phyloP scores from a whole-genome alignment of 2,329 filamentous ascomycete genomes.

The Purpureocillium lavendulum region DNA sequence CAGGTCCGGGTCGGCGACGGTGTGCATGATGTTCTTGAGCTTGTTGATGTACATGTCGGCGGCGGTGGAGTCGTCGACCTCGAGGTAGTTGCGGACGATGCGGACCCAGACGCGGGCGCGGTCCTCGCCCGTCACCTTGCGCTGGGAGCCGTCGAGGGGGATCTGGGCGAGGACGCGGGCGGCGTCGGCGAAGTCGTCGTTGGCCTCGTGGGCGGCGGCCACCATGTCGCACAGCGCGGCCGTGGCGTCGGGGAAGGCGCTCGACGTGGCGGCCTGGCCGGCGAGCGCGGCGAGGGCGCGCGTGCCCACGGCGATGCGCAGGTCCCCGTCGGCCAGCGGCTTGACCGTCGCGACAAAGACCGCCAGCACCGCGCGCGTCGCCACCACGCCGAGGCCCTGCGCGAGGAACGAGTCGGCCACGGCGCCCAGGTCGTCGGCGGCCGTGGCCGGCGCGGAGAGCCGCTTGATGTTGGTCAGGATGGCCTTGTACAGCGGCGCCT shows the following conservation, averaged over 20 bases:
- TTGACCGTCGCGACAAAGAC: slow-evolving; percentile 58
- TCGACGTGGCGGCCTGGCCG: slow-evolving; percentile 44
- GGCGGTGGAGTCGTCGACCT: slow-evolving; percentile 81
- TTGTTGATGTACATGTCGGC: slow-evolving; percentile 89
- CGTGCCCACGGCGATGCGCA: slow-evolving; percentile 68
- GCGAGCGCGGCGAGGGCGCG: slow-evolving; percentile 61
- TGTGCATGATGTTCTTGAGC: slow-evolving; percentile 85
- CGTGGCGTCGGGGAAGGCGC: slow-evolving; percentile 70
- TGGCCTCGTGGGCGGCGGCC: slow-evolving; percentile 72
- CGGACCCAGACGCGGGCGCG: slow-evolving; percentile 85
- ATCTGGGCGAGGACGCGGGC: slow-evolving; percentile 76
- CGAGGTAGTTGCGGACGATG: slow-evolving; percentile 88
- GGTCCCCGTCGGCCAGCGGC: slow-evolving; percentile 49
- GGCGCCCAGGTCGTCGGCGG: slow-evolving; percentile 52
- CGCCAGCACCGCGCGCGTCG: slow-evolving; percentile 61
- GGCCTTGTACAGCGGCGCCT: slow-evolving; percentile 35
- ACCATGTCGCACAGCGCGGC: slow-evolving; percentile 71
- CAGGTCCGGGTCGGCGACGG: slow-evolving; percentile 63
- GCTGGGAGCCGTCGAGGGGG: slow-evolving; percentile 81
- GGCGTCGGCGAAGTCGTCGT: slow-evolving; percentile 72
- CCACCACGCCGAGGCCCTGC: slow-evolving; percentile 67
- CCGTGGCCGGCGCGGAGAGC: slow-evolving; percentile 28
- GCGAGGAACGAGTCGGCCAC: slow-evolving; percentile 60
- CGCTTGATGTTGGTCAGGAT: slow-evolving; percentile 35
- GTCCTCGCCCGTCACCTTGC: slow-evolving; percentile 71